These are phyloP conservation scores for Fusarium sp. DNA, from an alignment of 2,329 filamentous ascomycete genomes.

Conservation along the genomic window DNA sequence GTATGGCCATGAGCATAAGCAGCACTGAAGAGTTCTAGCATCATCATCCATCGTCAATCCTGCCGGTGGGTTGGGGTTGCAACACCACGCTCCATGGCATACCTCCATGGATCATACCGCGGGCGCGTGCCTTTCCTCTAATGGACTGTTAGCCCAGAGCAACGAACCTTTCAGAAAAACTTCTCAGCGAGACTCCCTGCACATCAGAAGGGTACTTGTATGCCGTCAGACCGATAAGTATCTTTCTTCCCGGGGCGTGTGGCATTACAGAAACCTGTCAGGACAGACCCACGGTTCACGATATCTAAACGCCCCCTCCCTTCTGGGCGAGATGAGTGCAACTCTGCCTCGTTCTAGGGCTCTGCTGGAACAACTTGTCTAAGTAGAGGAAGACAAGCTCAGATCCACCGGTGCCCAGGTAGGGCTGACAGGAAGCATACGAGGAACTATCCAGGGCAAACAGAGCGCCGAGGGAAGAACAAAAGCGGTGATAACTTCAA, in stretches of 20 bases:
- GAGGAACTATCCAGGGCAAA: constrained; percentile 1
- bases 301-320: constrained; percentile 14
- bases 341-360: constrained; percentile 36
- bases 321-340: not conserved
- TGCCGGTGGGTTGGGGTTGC: constrained; percentile 47
- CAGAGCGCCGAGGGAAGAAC: not conserved
- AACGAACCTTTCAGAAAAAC: constrained; percentile 4
- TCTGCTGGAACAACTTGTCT: constrained; percentile 27
- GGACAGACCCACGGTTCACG: constrained; percentile 30
- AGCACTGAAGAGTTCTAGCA: not conserved
- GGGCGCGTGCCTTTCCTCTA: constrained; percentile 12
- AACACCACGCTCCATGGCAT: constrained; percentile 3
- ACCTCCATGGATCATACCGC: constrained; percentile 13
- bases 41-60: constrained; percentile 6
- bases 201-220: constrained; percentile 28
- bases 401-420: constrained; percentile 3
- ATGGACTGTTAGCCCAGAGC: not conserved
- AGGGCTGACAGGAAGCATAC: constrained; percentile 30
- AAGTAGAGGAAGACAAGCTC: not conserved
- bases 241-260: constrained; percentile 8
- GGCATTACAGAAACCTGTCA: not conserved
- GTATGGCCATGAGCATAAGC: not conserved
- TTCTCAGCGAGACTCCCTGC: constrained; percentile 6
- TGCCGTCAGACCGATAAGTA: constrained; percentile 42
- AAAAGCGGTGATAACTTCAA: not conserved